Base-by-base conservation (phyloP, 2,329 filamentous ascomycete species). In the Monilinia vaccinii-corymbosi region DNA sequence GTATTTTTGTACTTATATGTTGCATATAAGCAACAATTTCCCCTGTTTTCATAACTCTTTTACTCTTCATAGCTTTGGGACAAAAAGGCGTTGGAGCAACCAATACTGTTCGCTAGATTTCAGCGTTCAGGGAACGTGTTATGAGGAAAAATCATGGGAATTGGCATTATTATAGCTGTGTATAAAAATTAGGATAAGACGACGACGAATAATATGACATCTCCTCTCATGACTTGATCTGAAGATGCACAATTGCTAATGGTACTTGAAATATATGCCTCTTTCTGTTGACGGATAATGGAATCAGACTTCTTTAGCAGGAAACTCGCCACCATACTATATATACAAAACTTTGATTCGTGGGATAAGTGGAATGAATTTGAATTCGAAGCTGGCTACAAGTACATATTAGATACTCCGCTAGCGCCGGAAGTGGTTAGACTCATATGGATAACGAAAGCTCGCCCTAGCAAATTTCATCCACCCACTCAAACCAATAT, bases 161-260 rank as follows among this genome's bases (percentile, higher is more conserved):
- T 63, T 60, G 66, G 62, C 50, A 65, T 67, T 64, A 64, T 61
- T 68, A 58, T 66, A 64, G 66, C 64, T 48, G 34, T 71, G 67
- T 72, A 71, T 65, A 75, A 71, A 71, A 74, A 74, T 67, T 72
- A 74, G 72, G 71, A 72, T 77, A 78, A 73, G 75, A 73, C 71
- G 74, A 74, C 72, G 71, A 74, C 72, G 72, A 71, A 76, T 80
- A 82, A 81, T 80, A 75, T 74, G 74, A 79, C 75, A 77, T 82
- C 81, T 77, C 80, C 79, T 76, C 80, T 82, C 80, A 78, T 70
- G 64, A 68, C 10, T 38, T 8, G 28, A 40, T 14, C 14, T 38
- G 18, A 11, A 14, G 16, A 38, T 36, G 11, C 18, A 13, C 21
- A 34, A 47, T 9, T 8, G 13, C 28, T 36, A 11, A 32, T 53